A percentile compares a stretch with the other conserved stretches of the same genome.
phyloP scores from a whole-genome alignment of 208 protist species.

The Novymonas esmeraldas region DNA sequence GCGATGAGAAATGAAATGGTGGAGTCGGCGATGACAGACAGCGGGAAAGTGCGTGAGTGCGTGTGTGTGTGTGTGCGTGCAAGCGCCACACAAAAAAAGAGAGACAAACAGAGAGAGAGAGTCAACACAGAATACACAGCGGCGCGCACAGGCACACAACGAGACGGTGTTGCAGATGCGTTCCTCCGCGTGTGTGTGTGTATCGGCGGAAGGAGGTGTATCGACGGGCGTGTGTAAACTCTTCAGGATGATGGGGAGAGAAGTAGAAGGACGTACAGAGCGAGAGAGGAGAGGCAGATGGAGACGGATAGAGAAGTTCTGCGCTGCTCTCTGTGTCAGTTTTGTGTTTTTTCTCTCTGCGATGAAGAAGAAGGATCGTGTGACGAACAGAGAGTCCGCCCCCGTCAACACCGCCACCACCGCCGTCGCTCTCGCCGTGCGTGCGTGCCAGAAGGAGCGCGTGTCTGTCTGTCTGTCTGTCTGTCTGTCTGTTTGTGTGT shows the following conservation, averaged over 20 bases:
- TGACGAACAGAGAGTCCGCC: too few relatives aligned
- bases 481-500: background rate
- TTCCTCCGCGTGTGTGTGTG: background rate
- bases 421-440: too few relatives aligned
- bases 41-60: background rate
- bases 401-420: too few relatives aligned
- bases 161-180: background rate
- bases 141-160: background rate
- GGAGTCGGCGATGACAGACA: background rate
- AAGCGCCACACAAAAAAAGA: background rate
- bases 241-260: too few relatives aligned
- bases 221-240: too few relatives aligned
- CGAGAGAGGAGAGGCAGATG: too few relatives aligned
- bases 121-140: background rate
- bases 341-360: too few relatives aligned
- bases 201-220: background rate
- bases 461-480: background rate
- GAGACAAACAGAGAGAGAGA: background rate
- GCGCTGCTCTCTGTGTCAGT: too few relatives aligned
- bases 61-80: background rate
- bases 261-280: too few relatives aligned
- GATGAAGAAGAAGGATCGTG: too few relatives aligned
- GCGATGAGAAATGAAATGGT: background rate
- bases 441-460: too few relatives aligned
- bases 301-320: too few relatives aligned